Percentiles rank a stretch among this genome's conserved stretches.
Conservation (phyloP, 2,329 filamentous ascomycete genomes). For the Aureobasidium sp. region DNA sequence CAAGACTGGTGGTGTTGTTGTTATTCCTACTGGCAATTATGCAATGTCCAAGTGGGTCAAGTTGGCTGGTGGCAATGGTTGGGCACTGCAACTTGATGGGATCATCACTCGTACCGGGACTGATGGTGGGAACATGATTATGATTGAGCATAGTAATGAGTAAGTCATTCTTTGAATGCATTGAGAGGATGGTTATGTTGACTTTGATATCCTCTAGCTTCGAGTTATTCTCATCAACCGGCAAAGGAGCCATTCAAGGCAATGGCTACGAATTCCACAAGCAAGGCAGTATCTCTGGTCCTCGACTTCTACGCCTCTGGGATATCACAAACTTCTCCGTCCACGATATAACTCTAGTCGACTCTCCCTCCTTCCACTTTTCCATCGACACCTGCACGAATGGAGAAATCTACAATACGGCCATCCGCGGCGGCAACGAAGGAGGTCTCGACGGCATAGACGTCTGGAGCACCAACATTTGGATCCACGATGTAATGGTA, state of each 20-base stretch:
- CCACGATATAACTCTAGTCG: slow-evolving; percentile 55
- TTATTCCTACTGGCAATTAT: slow-evolving; percentile 57
- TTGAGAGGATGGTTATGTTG: slow-evolving; percentile 24
- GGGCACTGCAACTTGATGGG: slow-evolving; percentile 60
- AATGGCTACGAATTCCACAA: slow-evolving; percentile 57
- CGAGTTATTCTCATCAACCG: slow-evolving; percentile 60
- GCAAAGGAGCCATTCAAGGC: slow-evolving; percentile 59
- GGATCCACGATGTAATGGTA: slow-evolving; percentile 66
- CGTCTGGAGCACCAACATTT: slow-evolving; percentile 61
- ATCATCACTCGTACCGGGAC: slow-evolving; percentile 59
- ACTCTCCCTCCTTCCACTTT: slow-evolving; percentile 58
- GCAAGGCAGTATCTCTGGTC: slow-evolving; percentile 43
- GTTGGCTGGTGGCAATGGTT: slow-evolving; percentile 51
- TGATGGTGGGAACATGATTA: slow-evolving; percentile 59
- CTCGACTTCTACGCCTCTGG: slow-evolving; percentile 52
- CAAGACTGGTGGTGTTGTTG: slow-evolving; percentile 55
- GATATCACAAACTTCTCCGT: slow-evolving; percentile 53
- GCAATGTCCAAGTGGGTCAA: slow-evolving; percentile 57
- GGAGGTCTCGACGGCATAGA: slow-evolving; percentile 65
- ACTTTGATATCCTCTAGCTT: slow-evolving; percentile 42
- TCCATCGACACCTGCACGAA: slow-evolving; percentile 55
- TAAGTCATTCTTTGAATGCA: neutral
- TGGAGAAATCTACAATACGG: slow-evolving; percentile 63
- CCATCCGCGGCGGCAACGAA: slow-evolving; percentile 57
- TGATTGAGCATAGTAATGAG: slow-evolving; percentile 46